These are phyloP conservation scores for rapeseed (Brassica napus) DNA, from an alignment of 345 rosid genomes.

Conservation along the genomic window Da-Ae NC_063448.1:10598001-10598500, in stretches of 20 bases:
- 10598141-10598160: slow-evolving; percentile 85
- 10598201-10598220: not conserved
- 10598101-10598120: slow-evolving; percentile 83
- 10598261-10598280: slow-evolving; percentile 11
- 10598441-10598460: slow-evolving; percentile 15
- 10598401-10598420: slow-evolving; percentile 24
- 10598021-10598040: slow-evolving; percentile 81
- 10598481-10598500: slow-evolving; percentile 14
- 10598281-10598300: slow-evolving; percentile 14
- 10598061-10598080: slow-evolving; percentile 74
- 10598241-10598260: slow-evolving; percentile 6
- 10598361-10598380: slow-evolving; percentile 23
- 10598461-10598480: slow-evolving; percentile 10
- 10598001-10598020: slow-evolving; percentile 64
- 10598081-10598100: slow-evolving; percentile 87
- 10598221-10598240: not conserved
- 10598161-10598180: slow-evolving; percentile 13
- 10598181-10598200: slow-evolving; percentile 14
- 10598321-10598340: not conserved
- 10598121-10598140: slow-evolving; percentile 96
- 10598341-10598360: slow-evolving; percentile 36
- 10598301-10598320: slow-evolving; percentile 13
- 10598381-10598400: not conserved
- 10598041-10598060: slow-evolving; percentile 84
- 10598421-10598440: slow-evolving; percentile 3